Percentiles rank a stretch among this genome's conserved stretches.
These are phyloP conservation scores for Penicillium sp. DNA, from an alignment of 2,329 filamentous ascomycete species.

Conservation along the genomic window DNA sequence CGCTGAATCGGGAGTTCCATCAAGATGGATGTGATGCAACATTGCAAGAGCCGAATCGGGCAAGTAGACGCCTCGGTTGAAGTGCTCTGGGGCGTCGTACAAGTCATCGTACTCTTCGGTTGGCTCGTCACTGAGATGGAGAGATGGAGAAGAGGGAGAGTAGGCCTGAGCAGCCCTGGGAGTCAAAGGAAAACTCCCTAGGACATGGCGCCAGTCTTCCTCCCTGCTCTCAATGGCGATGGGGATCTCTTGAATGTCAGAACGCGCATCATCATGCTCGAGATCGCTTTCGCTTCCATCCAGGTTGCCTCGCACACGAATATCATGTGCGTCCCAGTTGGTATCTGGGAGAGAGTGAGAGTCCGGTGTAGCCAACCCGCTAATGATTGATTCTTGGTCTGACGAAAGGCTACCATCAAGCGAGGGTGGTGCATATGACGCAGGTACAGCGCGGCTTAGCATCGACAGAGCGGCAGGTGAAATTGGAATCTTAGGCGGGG, in stretches of 20 bases:
- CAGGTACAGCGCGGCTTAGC: constrained; percentile 71
- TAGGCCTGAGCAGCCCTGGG: constrained; percentile 29
- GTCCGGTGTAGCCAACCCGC: constrained; percentile 81
- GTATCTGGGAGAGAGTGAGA: constrained; percentile 59
- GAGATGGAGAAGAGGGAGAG: constrained; percentile 19
- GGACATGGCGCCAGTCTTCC: constrained; percentile 62
- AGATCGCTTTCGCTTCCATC: constrained; percentile 32
- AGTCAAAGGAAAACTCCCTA: constrained; percentile 44
- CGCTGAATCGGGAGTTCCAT: constrained; percentile 43
- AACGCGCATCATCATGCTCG: constrained; percentile 23
- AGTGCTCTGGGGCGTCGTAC: constrained; percentile 34
- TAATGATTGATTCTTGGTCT: constrained; percentile 81
- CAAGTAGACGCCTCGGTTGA: constrained; percentile 63
- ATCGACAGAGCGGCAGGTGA: constrained; percentile 74
- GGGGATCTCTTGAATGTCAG: constrained; percentile 34
- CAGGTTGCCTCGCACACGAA: constrained; percentile 38
- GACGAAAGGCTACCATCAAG: constrained; percentile 86
- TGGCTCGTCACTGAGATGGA: constrained; percentile 19
- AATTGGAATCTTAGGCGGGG: constrained; percentile 65
- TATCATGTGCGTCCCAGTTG: constrained; percentile 58
- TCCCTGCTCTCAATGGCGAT: constrained; percentile 41
- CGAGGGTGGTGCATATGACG: constrained; percentile 79
- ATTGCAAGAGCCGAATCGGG: constrained; percentile 80
- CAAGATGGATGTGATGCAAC: constrained; percentile 70
- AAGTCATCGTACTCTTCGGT: constrained; percentile 19